These are phyloP conservation scores for Pisolithus tinctorius DNA, from an alignment of 768 basidiomycete genomes.

Conservation along the genomic window DNA sequence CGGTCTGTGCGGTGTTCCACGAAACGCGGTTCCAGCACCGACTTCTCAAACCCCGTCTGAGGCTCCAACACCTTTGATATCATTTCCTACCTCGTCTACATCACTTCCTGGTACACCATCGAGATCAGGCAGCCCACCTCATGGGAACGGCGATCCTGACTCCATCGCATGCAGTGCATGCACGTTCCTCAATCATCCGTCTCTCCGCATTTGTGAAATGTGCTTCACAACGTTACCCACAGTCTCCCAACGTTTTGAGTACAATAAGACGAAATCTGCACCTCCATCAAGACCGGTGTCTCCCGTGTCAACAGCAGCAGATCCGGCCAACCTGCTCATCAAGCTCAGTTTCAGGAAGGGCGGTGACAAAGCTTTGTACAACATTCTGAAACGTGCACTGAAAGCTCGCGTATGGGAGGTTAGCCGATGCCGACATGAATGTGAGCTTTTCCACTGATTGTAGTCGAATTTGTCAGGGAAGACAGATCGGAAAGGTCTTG, in stretches of 20 bases:
- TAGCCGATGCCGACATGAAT: slow-evolving; percentile 6
- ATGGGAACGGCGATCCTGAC: slow-evolving; percentile 14
- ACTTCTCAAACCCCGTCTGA: slow-evolving; percentile 15
- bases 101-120: slow-evolving; percentile 21
- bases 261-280: slow-evolving; percentile 45
- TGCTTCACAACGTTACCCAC: slow-evolving; percentile 66
- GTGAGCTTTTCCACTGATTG: slow-evolving; percentile 2
- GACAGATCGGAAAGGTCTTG: slow-evolving; percentile 18
- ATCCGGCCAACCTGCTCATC: slow-evolving; percentile 42
- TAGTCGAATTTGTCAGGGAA: slow-evolving; percentile 16
- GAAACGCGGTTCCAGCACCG: slow-evolving; percentile 30
- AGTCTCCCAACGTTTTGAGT: slow-evolving; percentile 8
- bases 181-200: slow-evolving; percentile 87
- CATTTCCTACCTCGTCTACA: slow-evolving; percentile 34
- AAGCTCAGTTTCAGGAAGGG: slow-evolving; percentile 90
- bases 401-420: slow-evolving; percentile 75
- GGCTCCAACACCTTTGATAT: slow-evolving; percentile 31
- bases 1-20: slow-evolving; percentile 75
- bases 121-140: slow-evolving; percentile 15
- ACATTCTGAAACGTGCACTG: slow-evolving; percentile 62
- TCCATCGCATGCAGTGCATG: slow-evolving; percentile 74
- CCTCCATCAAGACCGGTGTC: slow-evolving; percentile 62
- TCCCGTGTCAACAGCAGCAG: slow-evolving; percentile 27
- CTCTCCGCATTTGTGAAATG: slow-evolving; percentile 73
- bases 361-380: slow-evolving; percentile 80